These are phyloP conservation scores for Ambrosia artemisiifolia DNA, from an alignment of 129 eudicot genomes.

Conservation along the genomic window DNA sequence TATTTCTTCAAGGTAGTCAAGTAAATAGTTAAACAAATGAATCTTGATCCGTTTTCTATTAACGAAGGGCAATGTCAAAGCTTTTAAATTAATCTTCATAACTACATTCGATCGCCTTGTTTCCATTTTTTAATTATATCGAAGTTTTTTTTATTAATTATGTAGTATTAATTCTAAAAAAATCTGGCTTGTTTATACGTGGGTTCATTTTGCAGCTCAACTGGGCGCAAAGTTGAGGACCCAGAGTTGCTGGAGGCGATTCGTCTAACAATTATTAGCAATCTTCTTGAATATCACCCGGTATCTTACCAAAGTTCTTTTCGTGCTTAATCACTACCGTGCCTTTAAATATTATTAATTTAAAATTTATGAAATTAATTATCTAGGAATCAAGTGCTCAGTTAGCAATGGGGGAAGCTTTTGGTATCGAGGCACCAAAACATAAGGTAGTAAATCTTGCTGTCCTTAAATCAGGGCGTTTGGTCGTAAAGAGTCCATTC, in stretches of 20 bases:
- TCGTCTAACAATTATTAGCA: conserved; percentile 88
- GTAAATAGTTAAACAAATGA: not conserved
- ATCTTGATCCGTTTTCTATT: no score
- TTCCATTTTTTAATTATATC: not conserved
- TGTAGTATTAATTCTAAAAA: not conserved
- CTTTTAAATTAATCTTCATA: not conserved
- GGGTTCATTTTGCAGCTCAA: conserved; percentile 44
- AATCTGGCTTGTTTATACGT: conserved; percentile 16
- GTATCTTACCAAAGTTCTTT: conserved; percentile 31
- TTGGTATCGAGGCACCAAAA: conserved; percentile 57
- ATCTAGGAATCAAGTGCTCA: conserved; percentile 85
- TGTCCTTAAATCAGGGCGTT: not conserved
- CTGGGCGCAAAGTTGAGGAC: conserved; percentile 87
- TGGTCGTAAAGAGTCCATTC: not conserved
- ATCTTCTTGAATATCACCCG: conserved; percentile 87
- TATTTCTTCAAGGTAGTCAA: not conserved
- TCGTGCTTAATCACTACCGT: conserved; percentile 5
- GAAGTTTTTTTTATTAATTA: not conserved
- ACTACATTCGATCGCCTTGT: no score
- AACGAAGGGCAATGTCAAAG: no score
- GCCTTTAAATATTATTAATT: not conserved
- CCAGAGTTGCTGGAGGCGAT: conserved; percentile 93
- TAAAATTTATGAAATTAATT: conserved; percentile 12
- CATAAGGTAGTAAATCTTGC: conserved; percentile 37
- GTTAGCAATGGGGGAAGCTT: conserved; percentile 93